phyloP scores from a whole-genome alignment of 495 filamentous ascomycete species.

The Aspergillus hancockii region DNA sequence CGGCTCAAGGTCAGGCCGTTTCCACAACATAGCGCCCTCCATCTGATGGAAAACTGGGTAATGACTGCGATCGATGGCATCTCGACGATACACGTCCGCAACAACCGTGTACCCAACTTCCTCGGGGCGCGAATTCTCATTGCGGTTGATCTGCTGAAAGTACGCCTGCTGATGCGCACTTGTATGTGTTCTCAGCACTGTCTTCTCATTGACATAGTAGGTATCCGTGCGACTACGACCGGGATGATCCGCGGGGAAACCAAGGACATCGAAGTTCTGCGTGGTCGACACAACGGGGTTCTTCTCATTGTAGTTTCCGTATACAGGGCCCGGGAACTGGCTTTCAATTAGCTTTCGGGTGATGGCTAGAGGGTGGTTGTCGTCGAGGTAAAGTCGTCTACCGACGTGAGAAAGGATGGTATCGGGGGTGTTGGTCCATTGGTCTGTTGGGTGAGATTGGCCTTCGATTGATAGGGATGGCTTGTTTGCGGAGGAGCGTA shows the following conservation, averaged over 20 bases:
- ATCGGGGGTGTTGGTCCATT: slow-evolving; percentile 82
- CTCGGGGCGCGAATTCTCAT: slow-evolving; percentile 50
- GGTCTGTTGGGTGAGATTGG: slow-evolving; percentile 64
- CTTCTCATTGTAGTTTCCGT: slow-evolving; percentile 72
- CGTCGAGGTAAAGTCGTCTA: slow-evolving; percentile 79
- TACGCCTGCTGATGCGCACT: slow-evolving; percentile 88
- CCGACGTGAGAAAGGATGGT: slow-evolving; percentile 72
- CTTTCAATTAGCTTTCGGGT: slow-evolving; percentile 92
- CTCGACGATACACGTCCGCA: slow-evolving; percentile 95
- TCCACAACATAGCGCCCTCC: slow-evolving; percentile 93
- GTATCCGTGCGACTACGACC: slow-evolving; percentile 87
- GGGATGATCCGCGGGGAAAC: slow-evolving; percentile 87
- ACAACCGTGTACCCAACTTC: slow-evolving; percentile 83
- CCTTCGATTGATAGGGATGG: slow-evolving; percentile 54
- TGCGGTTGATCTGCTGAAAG: slow-evolving; percentile 60
- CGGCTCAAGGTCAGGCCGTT: slow-evolving; percentile 65
- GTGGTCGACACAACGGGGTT: slow-evolving; percentile 81
- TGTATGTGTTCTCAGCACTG: slow-evolving; percentile 89
- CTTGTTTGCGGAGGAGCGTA: slow-evolving; percentile 16
- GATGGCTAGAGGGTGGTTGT: slow-evolving; percentile 86
- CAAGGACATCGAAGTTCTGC: slow-evolving; percentile 93
- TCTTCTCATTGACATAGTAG: slow-evolving; percentile 88
- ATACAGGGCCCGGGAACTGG: slow-evolving; percentile 72
- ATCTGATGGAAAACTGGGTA: slow-evolving; percentile 99
- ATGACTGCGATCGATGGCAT: slow-evolving; percentile 91